Conservation (phyloP, 1,139 yeast species). For the Saccharomycopsis crataegensis region DNA sequence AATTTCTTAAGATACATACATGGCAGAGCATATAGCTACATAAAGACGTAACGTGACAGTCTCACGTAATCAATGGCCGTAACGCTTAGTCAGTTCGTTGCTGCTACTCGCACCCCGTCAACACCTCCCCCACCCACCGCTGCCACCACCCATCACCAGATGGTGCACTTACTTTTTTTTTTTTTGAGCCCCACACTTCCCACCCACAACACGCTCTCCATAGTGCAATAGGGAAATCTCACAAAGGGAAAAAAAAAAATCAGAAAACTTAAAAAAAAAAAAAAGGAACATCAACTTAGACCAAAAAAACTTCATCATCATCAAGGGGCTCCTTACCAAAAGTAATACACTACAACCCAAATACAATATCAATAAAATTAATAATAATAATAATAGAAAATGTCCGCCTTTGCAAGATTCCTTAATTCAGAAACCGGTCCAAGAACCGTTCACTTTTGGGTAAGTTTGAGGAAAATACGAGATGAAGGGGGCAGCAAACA, state of each 20-base stretch:
- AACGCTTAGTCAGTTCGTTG: no score
- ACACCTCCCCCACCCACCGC: background rate
- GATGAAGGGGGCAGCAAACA: no score
- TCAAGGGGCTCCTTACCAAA: background rate
- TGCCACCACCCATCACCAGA: background rate
- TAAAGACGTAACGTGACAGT: no score
- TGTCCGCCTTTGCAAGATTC: constrained; percentile 63
- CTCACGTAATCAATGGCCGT: no score
- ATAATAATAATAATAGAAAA: constrained; percentile 23
- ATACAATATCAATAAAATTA: background rate
- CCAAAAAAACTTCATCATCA: background rate
- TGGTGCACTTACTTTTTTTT: background rate
- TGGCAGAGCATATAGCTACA: no score
- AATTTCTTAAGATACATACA: no score
- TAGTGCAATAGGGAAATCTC: background rate
- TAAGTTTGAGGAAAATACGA: no score
- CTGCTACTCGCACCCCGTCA: background rate
- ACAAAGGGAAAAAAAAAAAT: background rate
- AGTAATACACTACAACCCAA: background rate
- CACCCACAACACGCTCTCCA: background rate
- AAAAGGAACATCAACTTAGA: background rate
- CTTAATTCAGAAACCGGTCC: constrained; percentile 91
- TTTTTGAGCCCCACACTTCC: background rate
- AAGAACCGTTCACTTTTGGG: constrained; percentile 94
- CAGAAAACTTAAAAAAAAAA: background rate